These are phyloP conservation scores for Pseudogymnoascus sp. DNA, from an alignment of 2,329 filamentous ascomycete genomes.

Conservation along the genomic window DNA sequence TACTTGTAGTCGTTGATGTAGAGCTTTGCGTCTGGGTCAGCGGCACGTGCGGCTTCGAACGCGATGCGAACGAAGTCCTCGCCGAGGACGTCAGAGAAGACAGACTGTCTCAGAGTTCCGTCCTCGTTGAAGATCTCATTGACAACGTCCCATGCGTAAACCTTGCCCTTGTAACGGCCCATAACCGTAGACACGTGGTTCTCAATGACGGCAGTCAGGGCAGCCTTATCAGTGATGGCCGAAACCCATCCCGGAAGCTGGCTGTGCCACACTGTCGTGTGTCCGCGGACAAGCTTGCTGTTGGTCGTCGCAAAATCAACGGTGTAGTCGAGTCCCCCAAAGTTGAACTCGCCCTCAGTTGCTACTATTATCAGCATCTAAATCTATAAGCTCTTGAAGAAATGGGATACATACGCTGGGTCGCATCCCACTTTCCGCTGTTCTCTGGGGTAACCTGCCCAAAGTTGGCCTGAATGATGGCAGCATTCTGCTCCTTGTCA, in stretches of 20 bases:
- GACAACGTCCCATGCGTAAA: constrained; percentile 54
- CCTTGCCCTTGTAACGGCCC: constrained; percentile 52
- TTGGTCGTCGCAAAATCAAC: constrained; percentile 49
- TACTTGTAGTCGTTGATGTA: constrained; percentile 68
- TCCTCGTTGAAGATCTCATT: constrained; percentile 53
- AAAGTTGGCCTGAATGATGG: constrained; percentile 52
- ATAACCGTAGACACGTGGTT: constrained; percentile 52
- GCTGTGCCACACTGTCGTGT: constrained; percentile 58
- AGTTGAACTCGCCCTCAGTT: constrained; percentile 45
- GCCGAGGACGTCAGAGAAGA: constrained; percentile 60
- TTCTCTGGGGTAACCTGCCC: constrained; percentile 60
- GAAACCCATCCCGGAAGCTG: constrained; percentile 52
- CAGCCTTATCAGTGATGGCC: constrained; percentile 41
- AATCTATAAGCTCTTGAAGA: not conserved
- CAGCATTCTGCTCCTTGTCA: constrained; percentile 39
- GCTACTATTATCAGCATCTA: constrained; percentile 13
- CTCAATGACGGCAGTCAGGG: constrained; percentile 47
- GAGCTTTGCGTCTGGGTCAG: constrained; percentile 58
- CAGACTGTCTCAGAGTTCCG: constrained; percentile 42
- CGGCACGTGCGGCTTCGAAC: constrained; percentile 57
- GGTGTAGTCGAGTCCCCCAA: constrained; percentile 47
- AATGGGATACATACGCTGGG: constrained; percentile 31
- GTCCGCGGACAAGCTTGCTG: constrained; percentile 52
- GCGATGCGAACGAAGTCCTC: constrained; percentile 62
- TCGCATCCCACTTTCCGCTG: constrained; percentile 60